Conservation (phyloP, 257 asterid genomes). For the Jacaranda mimosifolia region DNA sequence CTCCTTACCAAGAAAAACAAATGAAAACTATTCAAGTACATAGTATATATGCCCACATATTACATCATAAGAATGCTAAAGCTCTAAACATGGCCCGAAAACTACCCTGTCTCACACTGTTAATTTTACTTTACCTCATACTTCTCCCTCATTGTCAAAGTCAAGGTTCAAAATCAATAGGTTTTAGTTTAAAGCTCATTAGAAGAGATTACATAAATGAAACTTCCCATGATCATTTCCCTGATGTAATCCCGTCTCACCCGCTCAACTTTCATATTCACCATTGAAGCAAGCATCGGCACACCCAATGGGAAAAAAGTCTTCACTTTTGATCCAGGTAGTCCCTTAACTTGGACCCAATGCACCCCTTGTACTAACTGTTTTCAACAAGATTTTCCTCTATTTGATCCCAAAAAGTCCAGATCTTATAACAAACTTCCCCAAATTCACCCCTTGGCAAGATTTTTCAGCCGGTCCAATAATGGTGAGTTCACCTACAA, state of each 20-base stretch:
- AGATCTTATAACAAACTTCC: not conserved
- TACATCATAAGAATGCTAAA: not conserved
- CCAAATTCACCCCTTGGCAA: not conserved
- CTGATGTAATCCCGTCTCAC: not conserved
- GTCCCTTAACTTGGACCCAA: conserved; percentile 22
- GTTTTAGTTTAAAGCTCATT: conserved; percentile 16
- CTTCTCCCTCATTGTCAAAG: not conserved
- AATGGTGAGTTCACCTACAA: not conserved
- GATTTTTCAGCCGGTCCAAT: conserved; percentile 3
- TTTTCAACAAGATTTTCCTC: conserved; percentile 27
- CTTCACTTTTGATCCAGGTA: conserved; percentile 24
- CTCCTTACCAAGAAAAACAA: conserved; percentile 1
- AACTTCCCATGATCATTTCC: not conserved
- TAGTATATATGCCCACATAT: too few relatives aligned
- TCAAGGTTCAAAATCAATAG: not conserved
- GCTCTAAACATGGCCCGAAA: conserved; percentile 9
- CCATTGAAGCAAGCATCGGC: conserved; percentile 24
- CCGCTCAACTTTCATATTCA: not conserved
- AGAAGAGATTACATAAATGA: not conserved
- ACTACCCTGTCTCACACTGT: not conserved
- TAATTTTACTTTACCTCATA: conserved; percentile 11
- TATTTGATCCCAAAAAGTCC: conserved; percentile 29
- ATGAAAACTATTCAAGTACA: too few relatives aligned
- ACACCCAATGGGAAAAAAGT: conserved; percentile 13
- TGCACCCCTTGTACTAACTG: conserved; percentile 18